These are phyloP conservation scores for Coriaria nepalensis DNA, from an alignment of 306 rosid species.

Conservation along the genomic window DNA sequence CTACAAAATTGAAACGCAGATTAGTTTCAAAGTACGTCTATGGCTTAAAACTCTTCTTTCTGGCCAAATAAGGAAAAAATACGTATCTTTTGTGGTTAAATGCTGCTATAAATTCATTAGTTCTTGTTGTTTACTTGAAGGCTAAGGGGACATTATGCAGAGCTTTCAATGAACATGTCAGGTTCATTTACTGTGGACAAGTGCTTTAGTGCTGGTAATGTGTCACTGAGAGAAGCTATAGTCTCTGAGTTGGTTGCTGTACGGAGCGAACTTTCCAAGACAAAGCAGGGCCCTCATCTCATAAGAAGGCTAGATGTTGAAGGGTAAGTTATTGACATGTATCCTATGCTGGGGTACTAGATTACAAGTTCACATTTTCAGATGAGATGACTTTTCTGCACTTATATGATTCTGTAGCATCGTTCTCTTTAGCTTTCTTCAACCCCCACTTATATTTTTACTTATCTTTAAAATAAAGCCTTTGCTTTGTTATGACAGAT, in stretches of 20 bases:
- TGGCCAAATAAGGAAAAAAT: too few species aligned
- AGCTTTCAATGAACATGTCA: conserved; percentile 48
- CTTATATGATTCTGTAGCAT: conserved; percentile 5
- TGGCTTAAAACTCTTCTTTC: too few species aligned
- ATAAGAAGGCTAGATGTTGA: conserved; percentile 71
- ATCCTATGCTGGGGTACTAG: too few species aligned
- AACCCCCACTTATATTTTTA: background rate
- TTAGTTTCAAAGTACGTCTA: conserved; percentile 55
- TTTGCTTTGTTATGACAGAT: conserved; percentile 34
- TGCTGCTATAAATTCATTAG: too few species aligned
- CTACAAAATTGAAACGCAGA: conserved; percentile 57
- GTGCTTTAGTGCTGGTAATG: conserved; percentile 54
- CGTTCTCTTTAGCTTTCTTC: background rate
- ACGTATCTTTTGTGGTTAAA: too few species aligned
- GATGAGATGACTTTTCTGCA: background rate
- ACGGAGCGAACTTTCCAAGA: conserved; percentile 59
- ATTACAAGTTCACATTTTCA: too few species aligned
- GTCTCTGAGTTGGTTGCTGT: conserved; percentile 60
- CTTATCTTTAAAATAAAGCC: too few species aligned
- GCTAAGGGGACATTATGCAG: conserved; percentile 69
- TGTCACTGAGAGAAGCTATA: conserved; percentile 65
- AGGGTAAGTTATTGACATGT: conserved; percentile 28
- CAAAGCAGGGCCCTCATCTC: conserved; percentile 80
- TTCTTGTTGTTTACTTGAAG: conserved; percentile 33
- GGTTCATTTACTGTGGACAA: conserved; percentile 76